Evolutionary conservation across 2,329 filamentous ascomycete genomes (phyloP).

Genomic region (Talaromyces islandicus): DNA sequence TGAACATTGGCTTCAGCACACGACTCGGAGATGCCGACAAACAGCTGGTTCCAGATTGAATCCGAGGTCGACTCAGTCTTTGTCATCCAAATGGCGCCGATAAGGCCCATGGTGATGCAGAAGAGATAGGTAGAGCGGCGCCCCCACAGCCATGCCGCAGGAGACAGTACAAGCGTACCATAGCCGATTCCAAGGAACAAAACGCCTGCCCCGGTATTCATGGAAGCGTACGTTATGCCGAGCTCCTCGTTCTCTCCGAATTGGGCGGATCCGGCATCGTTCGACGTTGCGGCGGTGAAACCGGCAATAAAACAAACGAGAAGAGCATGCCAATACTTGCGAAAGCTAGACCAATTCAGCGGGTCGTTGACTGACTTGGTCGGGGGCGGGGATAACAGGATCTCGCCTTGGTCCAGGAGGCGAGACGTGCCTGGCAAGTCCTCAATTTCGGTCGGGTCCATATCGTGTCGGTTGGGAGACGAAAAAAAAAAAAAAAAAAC

Average conservation of each 20-base stretch:
- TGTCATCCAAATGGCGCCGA: slow-evolving; percentile 52
- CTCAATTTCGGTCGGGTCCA: slow-evolving; percentile 8
- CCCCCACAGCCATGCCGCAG: slow-evolving; percentile 50
- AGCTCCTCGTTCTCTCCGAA: slow-evolving; percentile 47
- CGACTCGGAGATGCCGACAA: slow-evolving; percentile 53
- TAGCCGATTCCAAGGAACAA: slow-evolving; percentile 53
- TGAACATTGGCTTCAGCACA: slow-evolving; percentile 53
- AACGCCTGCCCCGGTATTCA: slow-evolving; percentile 54
- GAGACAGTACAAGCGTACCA: slow-evolving; percentile 49
- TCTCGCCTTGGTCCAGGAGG: slow-evolving; percentile 32
- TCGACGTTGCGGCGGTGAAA: slow-evolving; percentile 52
- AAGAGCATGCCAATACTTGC: slow-evolving; percentile 47
- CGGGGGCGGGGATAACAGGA: slow-evolving; percentile 51
- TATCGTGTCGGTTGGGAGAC: slow-evolving; percentile 11
- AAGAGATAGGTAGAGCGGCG: slow-evolving; percentile 51
- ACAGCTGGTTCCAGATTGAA: slow-evolving; percentile 52
- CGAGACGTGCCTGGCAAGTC: slow-evolving; percentile 21
- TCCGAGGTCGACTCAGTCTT: slow-evolving; percentile 38
- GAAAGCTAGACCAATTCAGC: slow-evolving; percentile 44
- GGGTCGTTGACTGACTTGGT: slow-evolving; percentile 49
- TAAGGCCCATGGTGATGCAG: slow-evolving; percentile 44
- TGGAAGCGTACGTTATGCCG: slow-evolving; percentile 46
- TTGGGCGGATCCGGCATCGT: slow-evolving; percentile 49
- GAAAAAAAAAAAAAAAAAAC: neutral
- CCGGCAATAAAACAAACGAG: slow-evolving; percentile 51